These are phyloP conservation scores for Trichoderma gracile DNA, from an alignment of 2,329 filamentous ascomycete genomes.

Conservation along the genomic window DNA sequence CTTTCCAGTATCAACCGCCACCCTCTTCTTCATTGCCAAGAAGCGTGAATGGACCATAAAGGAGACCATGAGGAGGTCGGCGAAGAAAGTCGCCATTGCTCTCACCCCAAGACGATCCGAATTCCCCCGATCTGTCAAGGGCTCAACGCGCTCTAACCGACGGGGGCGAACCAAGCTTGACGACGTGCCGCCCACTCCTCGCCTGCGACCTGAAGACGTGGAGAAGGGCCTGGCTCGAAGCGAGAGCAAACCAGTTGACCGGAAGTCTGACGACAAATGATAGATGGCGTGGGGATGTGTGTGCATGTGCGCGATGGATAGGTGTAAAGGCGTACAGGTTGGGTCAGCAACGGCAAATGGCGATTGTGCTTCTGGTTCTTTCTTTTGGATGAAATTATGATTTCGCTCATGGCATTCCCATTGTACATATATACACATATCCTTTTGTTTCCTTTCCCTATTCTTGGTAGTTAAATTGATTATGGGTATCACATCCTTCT, in stretches of 20 bases:
- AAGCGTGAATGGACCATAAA: conserved; percentile 81
- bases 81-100: conserved; percentile 60
- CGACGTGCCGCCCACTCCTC: conserved; percentile 61
- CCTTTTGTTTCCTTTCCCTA: conserved; percentile 8
- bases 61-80: conserved; percentile 69
- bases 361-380: neutral
- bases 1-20: conserved; percentile 58
- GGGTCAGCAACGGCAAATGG: conserved; percentile 10
- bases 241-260: conserved; percentile 40
- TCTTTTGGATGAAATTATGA: conserved; percentile 22
- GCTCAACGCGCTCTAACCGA: conserved; percentile 34
- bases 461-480: conserved; percentile 30
- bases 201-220: conserved; percentile 55
- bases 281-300: neutral
- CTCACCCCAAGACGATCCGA: conserved; percentile 63
- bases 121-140: conserved; percentile 60
- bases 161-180: conserved; percentile 51
- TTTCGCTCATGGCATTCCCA: conserved; percentile 25
- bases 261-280: conserved; percentile 23
- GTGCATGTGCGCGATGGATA: neutral
- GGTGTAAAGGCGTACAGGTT: neutral
- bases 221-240: conserved; percentile 56
- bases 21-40: conserved; percentile 78
- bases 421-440: conserved; percentile 24
- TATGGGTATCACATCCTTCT: conserved; percentile 55